Conservation (phyloP, 2,329 filamentous ascomycete species). For the Fonsecaea pedrosoi region DNA sequence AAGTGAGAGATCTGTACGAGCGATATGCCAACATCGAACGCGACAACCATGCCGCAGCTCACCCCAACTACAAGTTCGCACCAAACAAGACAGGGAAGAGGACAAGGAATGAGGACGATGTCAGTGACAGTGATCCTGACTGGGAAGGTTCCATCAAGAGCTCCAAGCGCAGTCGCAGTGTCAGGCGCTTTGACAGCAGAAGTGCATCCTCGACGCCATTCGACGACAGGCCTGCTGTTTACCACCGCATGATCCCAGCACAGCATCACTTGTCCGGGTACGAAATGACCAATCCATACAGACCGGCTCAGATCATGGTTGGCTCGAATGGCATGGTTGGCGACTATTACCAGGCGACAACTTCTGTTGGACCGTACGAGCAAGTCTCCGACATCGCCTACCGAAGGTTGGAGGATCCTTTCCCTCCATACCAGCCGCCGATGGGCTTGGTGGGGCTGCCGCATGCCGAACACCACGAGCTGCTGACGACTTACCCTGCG, state of each 20-base stretch:
- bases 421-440: slow-evolving; percentile 26
- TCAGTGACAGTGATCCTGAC: slow-evolving; percentile 45
- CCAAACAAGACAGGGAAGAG: slow-evolving; percentile 73
- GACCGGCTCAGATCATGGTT: slow-evolving; percentile 38
- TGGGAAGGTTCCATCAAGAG: slow-evolving; percentile 38
- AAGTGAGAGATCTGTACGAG: slow-evolving; percentile 76
- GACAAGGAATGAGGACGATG: slow-evolving; percentile 46
- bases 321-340: slow-evolving; percentile 29
- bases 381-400: slow-evolving; percentile 42
- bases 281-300: slow-evolving; percentile 39
- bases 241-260: slow-evolving; percentile 27
- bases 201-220: slow-evolving; percentile 38
- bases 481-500: slow-evolving; percentile 47
- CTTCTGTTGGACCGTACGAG: slow-evolving; percentile 27
- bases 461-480: slow-evolving; percentile 51
- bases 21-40: slow-evolving; percentile 80
- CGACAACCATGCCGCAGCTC: slow-evolving; percentile 80
- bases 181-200: slow-evolving; percentile 34
- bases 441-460: slow-evolving; percentile 52
- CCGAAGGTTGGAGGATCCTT: slow-evolving; percentile 42
- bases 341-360: slow-evolving; percentile 32
- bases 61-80: slow-evolving; percentile 93
- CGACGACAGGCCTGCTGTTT: slow-evolving; percentile 31
- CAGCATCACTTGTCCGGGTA: slow-evolving; percentile 36
- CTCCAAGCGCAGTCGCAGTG: slow-evolving; percentile 37